These are phyloP conservation scores for Tricholoma hemisulphureum DNA, from an alignment of 768 basidiomycete genomes.

Conservation along the genomic window DNA sequence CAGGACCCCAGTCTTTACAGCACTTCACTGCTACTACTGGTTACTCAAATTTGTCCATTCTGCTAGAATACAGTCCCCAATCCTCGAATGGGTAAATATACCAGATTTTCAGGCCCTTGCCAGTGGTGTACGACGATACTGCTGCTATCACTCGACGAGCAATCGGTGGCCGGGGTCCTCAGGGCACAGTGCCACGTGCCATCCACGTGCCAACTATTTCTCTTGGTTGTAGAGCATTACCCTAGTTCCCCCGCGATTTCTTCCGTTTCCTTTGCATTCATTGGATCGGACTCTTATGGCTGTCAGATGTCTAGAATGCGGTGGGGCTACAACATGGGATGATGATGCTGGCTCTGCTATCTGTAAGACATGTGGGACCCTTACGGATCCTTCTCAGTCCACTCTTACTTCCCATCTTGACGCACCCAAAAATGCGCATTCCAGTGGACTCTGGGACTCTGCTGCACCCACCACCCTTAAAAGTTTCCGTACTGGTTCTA, in stretches of 20 bases:
- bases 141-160: background rate
- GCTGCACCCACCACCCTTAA: conserved; percentile 42
- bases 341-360: conserved; percentile 59
- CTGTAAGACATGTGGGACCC: conserved; percentile 71
- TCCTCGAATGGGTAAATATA: too few relatives aligned
- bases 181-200: background rate
- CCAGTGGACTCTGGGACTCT: conserved; percentile 28
- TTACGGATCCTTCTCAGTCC: conserved; percentile 60
- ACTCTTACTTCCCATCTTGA: conserved; percentile 52
- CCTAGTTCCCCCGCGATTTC: background rate
- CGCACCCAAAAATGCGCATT: conserved; percentile 33
- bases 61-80: too few relatives aligned
- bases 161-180: conserved; percentile 10
- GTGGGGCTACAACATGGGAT: conserved; percentile 50
- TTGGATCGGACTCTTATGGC: conserved; percentile 26
- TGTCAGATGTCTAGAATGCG: conserved; percentile 52
- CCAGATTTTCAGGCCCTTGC: too few relatives aligned
- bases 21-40: too few relatives aligned
- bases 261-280: background rate
- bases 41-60: too few relatives aligned
- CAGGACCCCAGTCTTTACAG: background rate
- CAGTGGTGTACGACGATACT: too few relatives aligned
- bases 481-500: conserved; percentile 46
- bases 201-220: background rate
- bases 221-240: background rate